Evolutionary conservation across 345 rosid species (phyloP), one percentile per base, ranked within the genome.

Genomic region (Alliaria petiolata): DNA sequence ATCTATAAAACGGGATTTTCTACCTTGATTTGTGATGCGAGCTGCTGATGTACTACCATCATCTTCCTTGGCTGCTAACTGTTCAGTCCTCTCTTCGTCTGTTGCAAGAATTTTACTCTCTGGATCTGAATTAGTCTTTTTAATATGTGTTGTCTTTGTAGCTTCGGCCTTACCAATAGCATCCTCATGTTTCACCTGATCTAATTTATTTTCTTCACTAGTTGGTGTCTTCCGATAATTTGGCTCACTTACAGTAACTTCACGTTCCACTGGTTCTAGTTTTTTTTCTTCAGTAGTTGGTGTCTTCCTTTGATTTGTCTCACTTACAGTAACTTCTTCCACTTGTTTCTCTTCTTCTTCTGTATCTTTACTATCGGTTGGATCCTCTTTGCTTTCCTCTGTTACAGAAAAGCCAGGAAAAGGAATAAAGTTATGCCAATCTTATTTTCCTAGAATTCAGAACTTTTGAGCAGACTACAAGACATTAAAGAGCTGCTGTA

Each of bases 331-430:
- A 56, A 6, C 65, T 40, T 63, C 76, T 64, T 58, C 62, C n/a
- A 40, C 51, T 40, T 76, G 42, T 64, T 39, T 70, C 55, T 70
- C 62, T 63, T 76, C 69, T 17, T 59, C 67, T 56, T 70, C 62
- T 57, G 67, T 55, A 57, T 64, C 56, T 40, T 31, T 70, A 40
- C 33, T 25, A 46, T 33, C 49, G 0, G 33, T 31, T 5, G 36
- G 14, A 15, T 69, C 75, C 66, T 69, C 75, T 55, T 62, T 45
- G 45, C 7, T 76, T 31, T 38, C 59, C 7, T 44, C 78, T 75
- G 57, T 42, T 7, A 42, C 8, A 54, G 10, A 38, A 55, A 62
- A 22, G n/a, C 59, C 52, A 0, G 38, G 8, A 67, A 69, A 14
- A 42, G 28, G 13, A 61, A 53, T 7, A 34, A 68, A 20, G 7